Base-by-base conservation (phyloP, 163 green algal species). In the Smithsoniella earleae region DNA sequence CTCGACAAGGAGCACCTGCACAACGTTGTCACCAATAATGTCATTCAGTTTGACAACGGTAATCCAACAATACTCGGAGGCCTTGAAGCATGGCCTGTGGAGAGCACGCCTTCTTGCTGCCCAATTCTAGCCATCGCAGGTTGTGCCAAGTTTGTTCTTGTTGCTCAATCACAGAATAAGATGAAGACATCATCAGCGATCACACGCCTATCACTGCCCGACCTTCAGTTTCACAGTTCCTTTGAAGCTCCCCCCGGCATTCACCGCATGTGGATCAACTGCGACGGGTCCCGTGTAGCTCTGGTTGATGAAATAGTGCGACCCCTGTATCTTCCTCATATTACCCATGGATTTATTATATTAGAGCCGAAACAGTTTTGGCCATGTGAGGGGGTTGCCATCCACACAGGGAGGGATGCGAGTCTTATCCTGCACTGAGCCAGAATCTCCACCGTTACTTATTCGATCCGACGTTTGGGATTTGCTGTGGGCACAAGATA, bases 221-320 rank as follows among this genome's bases (percentile, higher is more conserved):
- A 38, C 20, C 28, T 69, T 30, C 58, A 69, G 58, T 36, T 69
- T 16, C 58, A 69, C 27, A 69, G 58, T 13, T 45, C 25, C 3
- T 25, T 8, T 8, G 27, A 33, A 34, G n/a, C 43, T 5, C 43
- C 58, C n/a, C 16, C 40, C 18, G 5, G 6, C 25, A 13, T 69
- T 33, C 34, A 16, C n/a, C 31, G 25, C 40, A 34, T 93, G 66
- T 74, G 75, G 5, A 78, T 93, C 37, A 95, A 95, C 78, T 91
- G 86, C 81, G 84, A 90, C 74, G 74, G 79, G 36, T 87, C 75
- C 33, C 80, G 80, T 54, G 81, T 92, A 77, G 78, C 81, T 16
- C 73, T 90, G 36, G 87, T 95, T 40, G 88, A 94, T 83, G 87
- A n/a, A n/a, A n/a, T n/a, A n/a, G n/a, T n/a, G n/a, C n/a, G n/a